phyloP scores from a whole-genome alignment of 306 rosid genomes.

The Fragaria iinumae region DNA sequence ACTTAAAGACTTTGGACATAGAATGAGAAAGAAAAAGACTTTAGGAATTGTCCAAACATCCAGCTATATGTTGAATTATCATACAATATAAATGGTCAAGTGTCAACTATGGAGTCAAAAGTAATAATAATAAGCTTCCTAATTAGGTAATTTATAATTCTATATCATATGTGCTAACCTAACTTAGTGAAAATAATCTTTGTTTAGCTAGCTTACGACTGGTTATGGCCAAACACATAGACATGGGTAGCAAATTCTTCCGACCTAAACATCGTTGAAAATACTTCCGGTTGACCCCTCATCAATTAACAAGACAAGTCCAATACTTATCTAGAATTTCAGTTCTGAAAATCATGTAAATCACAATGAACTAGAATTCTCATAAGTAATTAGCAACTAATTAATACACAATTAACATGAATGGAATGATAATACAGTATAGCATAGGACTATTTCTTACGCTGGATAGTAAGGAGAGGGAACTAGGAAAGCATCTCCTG shows the following conservation, averaged over 20 bases:
- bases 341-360: background rate
- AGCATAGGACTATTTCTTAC: conserved; percentile 34
- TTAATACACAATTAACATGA: background rate
- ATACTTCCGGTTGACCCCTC: background rate
- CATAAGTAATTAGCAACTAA: background rate
- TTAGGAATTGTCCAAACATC: conserved; percentile 23
- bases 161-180: background rate
- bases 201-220: background rate
- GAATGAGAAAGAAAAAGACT: conserved; percentile 5
- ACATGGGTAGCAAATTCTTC: background rate
- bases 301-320: background rate
- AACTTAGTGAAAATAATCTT: background rate
- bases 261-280: background rate
- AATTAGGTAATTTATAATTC: background rate
- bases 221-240: background rate
- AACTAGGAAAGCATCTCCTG: conserved; percentile 81
- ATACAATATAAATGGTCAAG: background rate
- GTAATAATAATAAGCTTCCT: background rate
- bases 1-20: background rate
- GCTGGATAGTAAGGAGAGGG: conserved; percentile 94
- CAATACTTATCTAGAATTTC: background rate
- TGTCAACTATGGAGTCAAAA: conserved; percentile 5
- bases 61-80: conserved; percentile 21
- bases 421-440: too few species aligned
- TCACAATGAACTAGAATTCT: background rate